phyloP scores from a whole-genome alignment of 768 basidiomycete species.

The Mycena pura region DNA sequence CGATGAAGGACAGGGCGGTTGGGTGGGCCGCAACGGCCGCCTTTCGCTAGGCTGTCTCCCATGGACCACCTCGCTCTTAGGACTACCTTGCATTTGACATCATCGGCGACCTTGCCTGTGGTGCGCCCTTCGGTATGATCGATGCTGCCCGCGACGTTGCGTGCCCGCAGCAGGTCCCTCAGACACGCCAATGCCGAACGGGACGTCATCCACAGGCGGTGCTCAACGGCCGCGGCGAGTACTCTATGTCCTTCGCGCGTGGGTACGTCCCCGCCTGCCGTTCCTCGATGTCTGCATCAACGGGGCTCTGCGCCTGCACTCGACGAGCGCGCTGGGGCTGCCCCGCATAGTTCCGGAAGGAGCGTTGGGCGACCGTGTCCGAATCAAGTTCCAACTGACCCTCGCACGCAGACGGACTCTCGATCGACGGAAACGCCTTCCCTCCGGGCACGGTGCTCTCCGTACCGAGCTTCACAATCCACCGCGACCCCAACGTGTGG shows the following conservation, averaged over 20 bases:
- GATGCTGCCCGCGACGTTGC: conserved; percentile 71
- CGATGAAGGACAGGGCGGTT: conserved; percentile 66
- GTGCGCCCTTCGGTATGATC: conserved; percentile 90
- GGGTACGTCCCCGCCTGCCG: conserved; percentile 69
- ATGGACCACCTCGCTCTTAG: conserved; percentile 51
- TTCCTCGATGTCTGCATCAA: no score
- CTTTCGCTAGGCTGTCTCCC: conserved; percentile 80
- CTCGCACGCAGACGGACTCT: conserved; percentile 75
- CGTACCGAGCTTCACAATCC: conserved; percentile 85
- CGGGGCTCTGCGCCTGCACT: no score
- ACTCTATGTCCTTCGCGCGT: conserved; percentile 76
- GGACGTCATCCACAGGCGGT: conserved; percentile 68
- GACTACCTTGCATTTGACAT: conserved; percentile 71
- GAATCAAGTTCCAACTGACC: no score
- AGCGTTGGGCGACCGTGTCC: no score
- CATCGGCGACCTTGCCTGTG: conserved; percentile 88
- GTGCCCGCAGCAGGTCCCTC: conserved; percentile 64
- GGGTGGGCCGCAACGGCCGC: conserved; percentile 65
- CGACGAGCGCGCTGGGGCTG: no score
- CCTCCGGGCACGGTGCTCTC: conserved; percentile 78
- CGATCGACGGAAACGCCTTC: conserved; percentile 63
- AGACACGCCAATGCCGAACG: conserved; percentile 55
- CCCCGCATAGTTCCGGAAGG: no score
- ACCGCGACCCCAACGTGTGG: conserved; percentile 76
- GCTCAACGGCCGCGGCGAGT: conserved; percentile 88